These are phyloP conservation scores for Sarcodon aspratus DNA, from an alignment of 768 basidiomycete species.

Conservation along the genomic window DNA sequence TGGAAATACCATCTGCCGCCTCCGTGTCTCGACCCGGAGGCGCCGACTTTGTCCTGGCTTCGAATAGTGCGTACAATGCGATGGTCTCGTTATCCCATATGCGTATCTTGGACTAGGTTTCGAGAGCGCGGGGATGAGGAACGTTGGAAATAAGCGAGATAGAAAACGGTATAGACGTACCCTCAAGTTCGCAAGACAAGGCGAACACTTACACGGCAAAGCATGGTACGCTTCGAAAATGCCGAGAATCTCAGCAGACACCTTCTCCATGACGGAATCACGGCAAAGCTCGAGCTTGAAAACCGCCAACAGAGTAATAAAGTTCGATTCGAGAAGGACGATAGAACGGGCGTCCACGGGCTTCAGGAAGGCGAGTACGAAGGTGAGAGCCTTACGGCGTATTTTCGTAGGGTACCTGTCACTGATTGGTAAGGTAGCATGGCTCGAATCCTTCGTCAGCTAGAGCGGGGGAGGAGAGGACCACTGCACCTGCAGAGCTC, in stretches of 20 bases:
- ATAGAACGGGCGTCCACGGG: conserved; percentile 4
- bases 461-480: neutral
- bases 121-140: no score
- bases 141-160: no score
- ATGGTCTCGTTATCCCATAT: no score
- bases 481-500: conserved; percentile 2
- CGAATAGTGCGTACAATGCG: no score
- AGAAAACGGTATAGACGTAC: no score
- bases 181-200: neutral
- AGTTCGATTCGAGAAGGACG: conserved; percentile 5
- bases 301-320: conserved; percentile 4
- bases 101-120: no score
- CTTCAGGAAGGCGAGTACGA: neutral
- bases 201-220: neutral
- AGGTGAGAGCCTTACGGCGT: neutral
- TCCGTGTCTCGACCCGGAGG: no score
- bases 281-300: conserved; percentile 3
- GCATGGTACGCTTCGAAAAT: neutral
- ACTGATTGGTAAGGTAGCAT: neutral
- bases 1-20: no score
- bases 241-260: neutral
- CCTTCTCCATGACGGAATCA: neutral
- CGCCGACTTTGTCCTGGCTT: no score
- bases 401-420: neutral
- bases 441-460: no score